Percentiles rank a stretch among this genome's conserved stretches.
phyloP scores from a whole-genome alignment of 495 filamentous ascomycete species.

The Neurospora sp. region DNA sequence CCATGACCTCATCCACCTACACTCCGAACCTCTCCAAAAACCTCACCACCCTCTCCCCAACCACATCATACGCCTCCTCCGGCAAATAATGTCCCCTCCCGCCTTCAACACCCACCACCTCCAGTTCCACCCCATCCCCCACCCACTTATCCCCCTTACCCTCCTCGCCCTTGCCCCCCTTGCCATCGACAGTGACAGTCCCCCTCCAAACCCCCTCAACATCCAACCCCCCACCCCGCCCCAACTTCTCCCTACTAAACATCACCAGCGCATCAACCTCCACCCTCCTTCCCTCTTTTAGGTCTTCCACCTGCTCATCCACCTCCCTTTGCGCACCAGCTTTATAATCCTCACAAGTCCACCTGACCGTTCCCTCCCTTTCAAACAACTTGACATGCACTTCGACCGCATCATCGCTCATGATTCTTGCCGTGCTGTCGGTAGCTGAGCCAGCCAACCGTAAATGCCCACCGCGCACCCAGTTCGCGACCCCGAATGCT shows the following conservation, averaged over 20 bases:
- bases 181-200: background rate
- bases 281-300: slow-evolving; percentile 34
- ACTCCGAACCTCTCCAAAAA: slow-evolving; percentile 12
- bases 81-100: slow-evolving; percentile 42
- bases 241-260: slow-evolving; percentile 26
- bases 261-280: slow-evolving; percentile 28
- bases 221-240: slow-evolving; percentile 35
- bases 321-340: slow-evolving; percentile 33
- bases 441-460: slow-evolving; percentile 17
- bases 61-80: slow-evolving; percentile 38
- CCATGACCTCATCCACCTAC: background rate
- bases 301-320: slow-evolving; percentile 33
- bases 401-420: slow-evolving; percentile 16
- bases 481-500: slow-evolving; percentile 32
- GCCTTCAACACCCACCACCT: slow-evolving; percentile 21
- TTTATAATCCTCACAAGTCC: slow-evolving; percentile 38
- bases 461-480: slow-evolving; percentile 18
- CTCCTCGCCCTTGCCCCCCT: background rate
- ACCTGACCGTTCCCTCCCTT: slow-evolving; percentile 23
- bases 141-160: slow-evolving; percentile 24
- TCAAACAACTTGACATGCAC: slow-evolving; percentile 34
- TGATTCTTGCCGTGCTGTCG: slow-evolving; percentile 4
- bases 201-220: slow-evolving; percentile 34
- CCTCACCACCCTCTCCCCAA: slow-evolving; percentile 18
- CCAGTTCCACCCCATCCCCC: slow-evolving; percentile 17